Conservation (phyloP, 495 filamentous ascomycete genomes). For the Hypoxylon intermedium region DNA sequence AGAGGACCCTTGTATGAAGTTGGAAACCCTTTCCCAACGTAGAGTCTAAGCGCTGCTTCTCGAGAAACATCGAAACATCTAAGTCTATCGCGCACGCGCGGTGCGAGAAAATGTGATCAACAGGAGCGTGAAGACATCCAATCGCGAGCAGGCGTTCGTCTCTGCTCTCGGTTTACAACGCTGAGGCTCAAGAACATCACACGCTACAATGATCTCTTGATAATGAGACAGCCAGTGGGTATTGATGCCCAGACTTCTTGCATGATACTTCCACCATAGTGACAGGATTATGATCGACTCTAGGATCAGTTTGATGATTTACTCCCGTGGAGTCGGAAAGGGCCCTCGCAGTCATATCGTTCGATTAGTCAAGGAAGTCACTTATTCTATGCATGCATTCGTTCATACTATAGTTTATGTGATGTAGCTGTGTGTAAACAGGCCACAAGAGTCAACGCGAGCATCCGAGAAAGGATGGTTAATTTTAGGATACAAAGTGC, state of each 20-base stretch:
- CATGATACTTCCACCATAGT: slow-evolving; percentile 13
- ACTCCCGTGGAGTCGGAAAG: background rate
- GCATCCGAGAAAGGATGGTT: too few relatives aligned
- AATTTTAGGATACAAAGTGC: too few relatives aligned
- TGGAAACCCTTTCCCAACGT: slow-evolving; percentile 29
- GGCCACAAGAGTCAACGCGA: too few relatives aligned
- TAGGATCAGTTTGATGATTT: slow-evolving; percentile 26
- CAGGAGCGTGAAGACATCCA: background rate
- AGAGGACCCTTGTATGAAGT: slow-evolving; percentile 9
- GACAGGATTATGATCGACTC: slow-evolving; percentile 24
- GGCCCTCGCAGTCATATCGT: slow-evolving; percentile 11
- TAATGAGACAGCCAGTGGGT: background rate
- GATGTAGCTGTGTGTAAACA: too few relatives aligned
- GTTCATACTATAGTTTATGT: too few relatives aligned
- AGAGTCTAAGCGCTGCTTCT: slow-evolving; percentile 24
- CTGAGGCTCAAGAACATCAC: background rate
- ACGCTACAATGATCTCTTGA: background rate
- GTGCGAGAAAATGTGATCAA: slow-evolving; percentile 7
- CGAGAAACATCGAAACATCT: background rate
- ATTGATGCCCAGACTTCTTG: slow-evolving; percentile 8
- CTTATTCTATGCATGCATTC: background rate
- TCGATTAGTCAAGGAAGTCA: slow-evolving; percentile 4
- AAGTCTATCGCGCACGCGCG: slow-evolving; percentile 21
- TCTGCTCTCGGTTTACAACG: background rate
- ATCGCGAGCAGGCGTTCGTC: background rate